Evolutionary conservation across 1,284 basidiomycete genomes (phyloP).

Genomic region (Lentinula novae-zelandiae): DNA sequence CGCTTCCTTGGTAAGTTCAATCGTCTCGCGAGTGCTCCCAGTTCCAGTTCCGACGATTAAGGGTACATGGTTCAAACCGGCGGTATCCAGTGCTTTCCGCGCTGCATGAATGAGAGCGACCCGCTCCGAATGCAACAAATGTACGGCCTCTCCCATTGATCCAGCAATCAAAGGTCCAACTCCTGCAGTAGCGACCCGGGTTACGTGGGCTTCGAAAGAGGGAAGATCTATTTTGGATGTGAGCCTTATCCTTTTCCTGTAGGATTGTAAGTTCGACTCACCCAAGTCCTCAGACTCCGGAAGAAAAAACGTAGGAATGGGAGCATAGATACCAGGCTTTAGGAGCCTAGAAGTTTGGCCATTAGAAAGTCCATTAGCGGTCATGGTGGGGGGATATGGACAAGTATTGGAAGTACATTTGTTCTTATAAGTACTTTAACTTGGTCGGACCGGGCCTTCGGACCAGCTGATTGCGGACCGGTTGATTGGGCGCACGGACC

Average conservation of each 20-base stretch:
- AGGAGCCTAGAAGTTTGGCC: constrained; percentile 46
- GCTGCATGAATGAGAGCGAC: constrained; percentile 63
- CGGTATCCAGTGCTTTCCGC: constrained; percentile 69
- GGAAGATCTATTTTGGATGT: constrained; percentile 54
- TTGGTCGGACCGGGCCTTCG: neutral
- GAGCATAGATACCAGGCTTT: constrained; percentile 77
- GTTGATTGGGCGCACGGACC: neutral
- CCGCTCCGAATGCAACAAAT: constrained; percentile 76
- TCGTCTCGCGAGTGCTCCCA: constrained; percentile 78
- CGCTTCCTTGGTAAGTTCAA: constrained; percentile 70
- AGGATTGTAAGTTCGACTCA: constrained; percentile 24
- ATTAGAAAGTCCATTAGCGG: constrained; percentile 14
- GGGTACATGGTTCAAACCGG: constrained; percentile 58
- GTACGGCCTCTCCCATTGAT: constrained; percentile 82
- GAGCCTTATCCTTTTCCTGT: constrained; percentile 6
- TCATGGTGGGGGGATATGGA: neutral
- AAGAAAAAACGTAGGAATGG: constrained; percentile 84
- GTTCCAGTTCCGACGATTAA: constrained; percentile 82
- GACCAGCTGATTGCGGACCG: neutral
- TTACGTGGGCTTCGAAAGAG: constrained; percentile 72
- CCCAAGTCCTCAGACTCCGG: constrained; percentile 78
- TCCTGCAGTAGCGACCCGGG: constrained; percentile 67
- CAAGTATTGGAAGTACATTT: neutral
- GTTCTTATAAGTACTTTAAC: neutral
- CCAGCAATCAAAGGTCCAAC: constrained; percentile 78